Base-by-base conservation (phyloP, 805 yeast species). In the Pichia manshurica region DNA sequence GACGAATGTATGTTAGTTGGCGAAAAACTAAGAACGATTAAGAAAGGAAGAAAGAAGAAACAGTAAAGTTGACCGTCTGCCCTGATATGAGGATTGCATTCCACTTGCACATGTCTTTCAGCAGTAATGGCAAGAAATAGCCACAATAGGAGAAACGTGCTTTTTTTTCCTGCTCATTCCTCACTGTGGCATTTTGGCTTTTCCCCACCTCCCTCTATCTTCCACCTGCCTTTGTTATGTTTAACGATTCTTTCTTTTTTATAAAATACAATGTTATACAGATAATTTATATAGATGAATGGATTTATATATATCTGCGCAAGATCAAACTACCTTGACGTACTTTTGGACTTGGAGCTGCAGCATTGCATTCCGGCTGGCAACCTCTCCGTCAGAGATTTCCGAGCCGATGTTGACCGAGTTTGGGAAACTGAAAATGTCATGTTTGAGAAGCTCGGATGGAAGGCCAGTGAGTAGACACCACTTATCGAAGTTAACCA, bases 401-500 rank as follows among this genome's bases (percentile, higher is more conserved):
- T 35, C 36, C 9, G 34, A 15, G n/a, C 36, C 16, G 15, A 19
- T 33, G 16, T 36, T 44, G n/a, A 31, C n/a, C 8, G 39, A 17
- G 29, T 29, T 19, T 17, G 46, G 40, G 4, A 53, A 31, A 2
- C 23, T 39, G 9, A 36, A 22, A 15, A 51, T 13, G 4, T 50
- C 48, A 7, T 38, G 16, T 3, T 48, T 32, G 19, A 58, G 29
- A 10, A 42, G 31, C 3, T 32, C 17, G 17, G 22, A 39, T 15
- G 57, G 22, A 5, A 55, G 36, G 13, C 61, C 61, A 5, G 62
- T 49, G 9, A 54, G 44, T 12, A 44, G 21, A 15, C 49, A 25
- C 61, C 60, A 57, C 16, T 37, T 37, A 20, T 19, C 25, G 22
- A 46, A 44, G 44, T 48, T 33, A 8, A 33, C 36, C 16, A 33